phyloP scores from a whole-genome alignment of 768 basidiomycete species.

The Trametes cinnabarina region DNA sequence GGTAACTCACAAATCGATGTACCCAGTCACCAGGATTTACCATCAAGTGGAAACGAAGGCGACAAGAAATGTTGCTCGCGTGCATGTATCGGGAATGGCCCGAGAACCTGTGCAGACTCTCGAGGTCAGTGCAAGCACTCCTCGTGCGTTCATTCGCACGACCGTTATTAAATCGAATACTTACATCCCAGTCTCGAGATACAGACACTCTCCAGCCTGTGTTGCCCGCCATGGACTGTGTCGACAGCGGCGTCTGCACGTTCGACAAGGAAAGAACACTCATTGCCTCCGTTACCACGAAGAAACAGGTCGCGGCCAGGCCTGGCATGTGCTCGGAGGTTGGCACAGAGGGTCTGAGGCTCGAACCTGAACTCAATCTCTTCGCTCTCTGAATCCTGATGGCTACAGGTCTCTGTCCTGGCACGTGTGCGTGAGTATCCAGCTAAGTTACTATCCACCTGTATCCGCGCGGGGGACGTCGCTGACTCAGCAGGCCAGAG shows the following conservation, averaged over 20 bases:
- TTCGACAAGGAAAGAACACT: not conserved
- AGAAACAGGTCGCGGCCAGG: no score
- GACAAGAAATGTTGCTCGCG: conserved; percentile 82
- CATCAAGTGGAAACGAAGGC: conserved; percentile 67
- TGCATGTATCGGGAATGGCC: conserved; percentile 82
- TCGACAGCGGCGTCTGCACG: not conserved
- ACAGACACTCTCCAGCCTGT: conserved; percentile 11
- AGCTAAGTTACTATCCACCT: no score
- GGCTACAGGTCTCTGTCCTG: no score
- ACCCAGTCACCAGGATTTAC: conserved; percentile 38
- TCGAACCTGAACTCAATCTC: no score
- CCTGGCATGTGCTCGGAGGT: no score
- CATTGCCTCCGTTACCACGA: not conserved
- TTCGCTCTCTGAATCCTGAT: no score
- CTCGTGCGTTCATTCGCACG: not conserved
- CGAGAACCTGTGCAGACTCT: conserved; percentile 56
- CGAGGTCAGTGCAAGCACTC: not conserved
- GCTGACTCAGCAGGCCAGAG: no score
- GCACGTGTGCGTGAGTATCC: no score
- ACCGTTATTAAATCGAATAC: not conserved
- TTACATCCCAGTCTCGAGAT: conserved; percentile 20
- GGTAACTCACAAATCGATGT: not conserved
- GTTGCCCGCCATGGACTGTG: not conserved
- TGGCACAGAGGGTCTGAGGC: no score
- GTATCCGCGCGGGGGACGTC: no score